A percentile compares a stretch with the other conserved stretches of the same genome.
Conservation (phyloP, 768 basidiomycete genomes). For the Tylopilus intermedius region DNA sequence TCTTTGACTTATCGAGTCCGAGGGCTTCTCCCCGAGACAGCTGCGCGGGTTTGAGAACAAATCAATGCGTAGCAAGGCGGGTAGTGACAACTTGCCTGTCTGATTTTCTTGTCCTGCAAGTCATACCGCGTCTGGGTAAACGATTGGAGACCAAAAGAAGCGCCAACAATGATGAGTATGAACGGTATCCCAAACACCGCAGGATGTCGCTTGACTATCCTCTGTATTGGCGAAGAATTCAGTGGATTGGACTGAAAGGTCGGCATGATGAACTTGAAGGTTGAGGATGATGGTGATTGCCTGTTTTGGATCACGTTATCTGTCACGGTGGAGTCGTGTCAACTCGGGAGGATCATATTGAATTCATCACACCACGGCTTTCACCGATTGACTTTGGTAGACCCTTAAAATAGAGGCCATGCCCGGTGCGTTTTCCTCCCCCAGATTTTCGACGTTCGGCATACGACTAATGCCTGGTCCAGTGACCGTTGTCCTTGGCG, state of each 20-base stretch:
- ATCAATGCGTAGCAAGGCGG: not conserved
- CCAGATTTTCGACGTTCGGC: not conserved
- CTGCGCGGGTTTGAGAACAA: slow-evolving; percentile 29
- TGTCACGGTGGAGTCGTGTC: not conserved
- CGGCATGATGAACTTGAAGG: slow-evolving; percentile 35
- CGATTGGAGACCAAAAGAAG: slow-evolving; percentile 75
- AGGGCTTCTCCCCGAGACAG: slow-evolving; percentile 77
- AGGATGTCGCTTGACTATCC: slow-evolving; percentile 55
- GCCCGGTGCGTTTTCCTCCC: slow-evolving; percentile 16
- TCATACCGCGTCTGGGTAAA: slow-evolving; percentile 93
- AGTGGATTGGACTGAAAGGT: slow-evolving; percentile 46
- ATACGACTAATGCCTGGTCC: slow-evolving; percentile 6
- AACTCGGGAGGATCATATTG: not conserved
- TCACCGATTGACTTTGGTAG: slow-evolving; percentile 5
- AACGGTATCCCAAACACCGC: slow-evolving; percentile 84
- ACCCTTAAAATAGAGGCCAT: slow-evolving; percentile 8
- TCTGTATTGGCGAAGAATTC: slow-evolving; percentile 18
- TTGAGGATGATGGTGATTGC: slow-evolving; percentile 1
- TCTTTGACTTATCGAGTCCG: slow-evolving; percentile 60
- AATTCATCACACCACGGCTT: slow-evolving; percentile 4
- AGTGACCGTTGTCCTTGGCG: slow-evolving; percentile 75
- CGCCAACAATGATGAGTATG: slow-evolving; percentile 75
- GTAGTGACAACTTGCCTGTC: slow-evolving; percentile 44
- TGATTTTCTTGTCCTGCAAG: slow-evolving; percentile 73
- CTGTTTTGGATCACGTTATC: slow-evolving; percentile 12